Conservation (phyloP, 2,329 filamentous ascomycete species). For the Colletotrichum spaethianum region DNA sequence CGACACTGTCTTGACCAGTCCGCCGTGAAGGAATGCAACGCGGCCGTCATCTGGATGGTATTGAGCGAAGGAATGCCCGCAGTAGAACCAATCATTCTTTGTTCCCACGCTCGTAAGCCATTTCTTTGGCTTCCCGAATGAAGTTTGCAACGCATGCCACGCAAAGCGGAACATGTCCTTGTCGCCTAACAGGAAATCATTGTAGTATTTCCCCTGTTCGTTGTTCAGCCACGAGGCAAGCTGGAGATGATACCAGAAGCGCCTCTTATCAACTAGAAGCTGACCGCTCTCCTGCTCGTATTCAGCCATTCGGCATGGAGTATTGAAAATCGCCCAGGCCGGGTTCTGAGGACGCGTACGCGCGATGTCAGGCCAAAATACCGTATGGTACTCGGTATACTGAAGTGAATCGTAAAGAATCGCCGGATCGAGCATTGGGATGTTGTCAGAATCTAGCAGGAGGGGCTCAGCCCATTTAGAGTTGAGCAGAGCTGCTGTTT, state of each 20-base stretch:
- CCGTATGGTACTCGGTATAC: constrained; percentile 18
- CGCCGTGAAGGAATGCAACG: constrained; percentile 29
- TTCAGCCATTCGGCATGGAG: constrained; percentile 31
- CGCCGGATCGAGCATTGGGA: constrained; percentile 20
- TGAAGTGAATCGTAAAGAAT: constrained; percentile 28
- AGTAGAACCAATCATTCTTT: constrained; percentile 32
- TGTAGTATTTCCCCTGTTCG: constrained; percentile 28
- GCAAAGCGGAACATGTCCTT: constrained; percentile 39
- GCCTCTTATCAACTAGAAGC: constrained; percentile 26
- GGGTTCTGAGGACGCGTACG: constrained; percentile 25
- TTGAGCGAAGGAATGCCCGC: constrained; percentile 34
- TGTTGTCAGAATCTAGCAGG: constrained; percentile 20
- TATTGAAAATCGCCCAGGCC: constrained; percentile 28
- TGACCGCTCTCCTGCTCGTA: constrained; percentile 33
- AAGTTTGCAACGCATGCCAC: constrained; percentile 24
- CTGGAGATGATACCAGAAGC: constrained; percentile 36
- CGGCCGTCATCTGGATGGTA: constrained; percentile 33
- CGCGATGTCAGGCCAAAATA: constrained; percentile 35
- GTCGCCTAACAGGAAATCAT: constrained; percentile 25
- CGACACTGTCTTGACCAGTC: constrained; percentile 24
- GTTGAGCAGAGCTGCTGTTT: constrained; percentile 30
- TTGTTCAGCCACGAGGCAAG: constrained; percentile 37
- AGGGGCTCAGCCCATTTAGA: constrained; percentile 26
- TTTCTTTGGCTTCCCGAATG: constrained; percentile 22
- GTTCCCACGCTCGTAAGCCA: constrained; percentile 33